Base-by-base conservation (phyloP, 768 basidiomycete species). In the Holtermannia corniformis region DNA sequence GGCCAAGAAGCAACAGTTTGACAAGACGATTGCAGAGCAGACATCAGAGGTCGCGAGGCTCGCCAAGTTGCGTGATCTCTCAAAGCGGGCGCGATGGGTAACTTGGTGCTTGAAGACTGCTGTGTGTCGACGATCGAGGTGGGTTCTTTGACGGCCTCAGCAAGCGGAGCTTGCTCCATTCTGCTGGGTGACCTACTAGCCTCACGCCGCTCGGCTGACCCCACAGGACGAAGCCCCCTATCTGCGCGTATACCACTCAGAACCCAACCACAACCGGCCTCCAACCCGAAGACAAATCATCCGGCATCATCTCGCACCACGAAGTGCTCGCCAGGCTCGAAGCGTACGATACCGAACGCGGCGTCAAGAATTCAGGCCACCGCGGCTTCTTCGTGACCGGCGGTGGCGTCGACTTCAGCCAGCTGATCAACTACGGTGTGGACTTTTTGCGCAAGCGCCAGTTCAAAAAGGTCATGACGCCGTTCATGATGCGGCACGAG, bases 401-500 rank as follows among this genome's bases (percentile, higher is more conserved):
- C 72, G 92, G 96, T 63, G 95, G 95, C 47, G 80, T 99, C 60
- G 93, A 97, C 75, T 81, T 99, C 41, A 99, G 97, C 72, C 95
- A 92, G 72, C 77, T 99, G 45, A 86, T 97, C 72, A 80, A 83
- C 46, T 96, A 97, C 65, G 91, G 89, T 4, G 82, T 99, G 59
- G 87, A 97, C 68, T 99, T 92, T 73, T 77, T 99, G 49, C 80
- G 89, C 28, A 79, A 78, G 49, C 79, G 78, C 24, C 82, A 80
- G 0, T 96, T 87, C 80, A 93, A 83, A 76, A 96, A 93, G 75
- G 81, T 97, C 47, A 89, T 92, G 71, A 87, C 92, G 2, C 95
- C 95, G 0, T 99, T 95, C 77, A 84, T 99, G 78, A 96, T 99
- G 85, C 90, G 89, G 78, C 92, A 90, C 73, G 87, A 92, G 21